These are phyloP conservation scores for Malus asiatica DNA, from an alignment of 306 rosid species.

Conservation along the genomic window DNA sequence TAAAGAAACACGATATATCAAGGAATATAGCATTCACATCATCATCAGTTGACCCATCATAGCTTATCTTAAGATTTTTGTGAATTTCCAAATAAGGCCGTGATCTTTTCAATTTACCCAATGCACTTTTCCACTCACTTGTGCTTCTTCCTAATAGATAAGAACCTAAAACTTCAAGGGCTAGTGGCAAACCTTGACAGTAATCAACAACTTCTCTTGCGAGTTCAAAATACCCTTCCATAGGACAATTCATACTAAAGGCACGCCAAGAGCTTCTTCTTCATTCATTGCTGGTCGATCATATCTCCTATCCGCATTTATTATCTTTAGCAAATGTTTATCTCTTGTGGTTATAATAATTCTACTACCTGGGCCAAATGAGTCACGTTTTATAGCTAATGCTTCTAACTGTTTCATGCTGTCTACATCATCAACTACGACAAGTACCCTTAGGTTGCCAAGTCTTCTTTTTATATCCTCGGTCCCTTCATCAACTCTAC, in stretches of 20 bases:
- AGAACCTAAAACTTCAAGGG: slow-evolving; percentile 33
- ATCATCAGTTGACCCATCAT: not conserved
- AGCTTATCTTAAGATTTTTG: slow-evolving; percentile 17
- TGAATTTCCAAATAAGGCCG: slow-evolving; percentile 20
- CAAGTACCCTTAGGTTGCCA: not conserved
- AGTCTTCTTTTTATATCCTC: not conserved
- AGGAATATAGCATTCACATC: slow-evolving; percentile 25
- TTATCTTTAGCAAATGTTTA: not conserved
- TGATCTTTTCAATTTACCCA: slow-evolving; percentile 4
- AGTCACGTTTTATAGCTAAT: not conserved
- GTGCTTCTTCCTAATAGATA: slow-evolving; percentile 3
- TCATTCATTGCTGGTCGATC: not conserved
- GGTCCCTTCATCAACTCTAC: not conserved
- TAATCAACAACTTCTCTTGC: slow-evolving; percentile 2
- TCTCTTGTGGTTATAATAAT: slow-evolving; percentile 23
- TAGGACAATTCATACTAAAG: not conserved
- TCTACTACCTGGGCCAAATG: slow-evolving; percentile 21
- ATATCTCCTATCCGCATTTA: not conserved
- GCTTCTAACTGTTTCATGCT: not conserved
- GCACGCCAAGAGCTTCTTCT: slow-evolving; percentile 27
- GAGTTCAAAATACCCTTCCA: not conserved
- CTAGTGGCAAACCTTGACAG: slow-evolving; percentile 33
- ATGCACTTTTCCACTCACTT: slow-evolving; percentile 17
- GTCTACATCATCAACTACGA: slow-evolving; percentile 14
- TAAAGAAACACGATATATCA: slow-evolving; percentile 36